Base-by-base conservation (phyloP, 495 filamentous ascomycete species). In the Letharia columbiana region DNA sequence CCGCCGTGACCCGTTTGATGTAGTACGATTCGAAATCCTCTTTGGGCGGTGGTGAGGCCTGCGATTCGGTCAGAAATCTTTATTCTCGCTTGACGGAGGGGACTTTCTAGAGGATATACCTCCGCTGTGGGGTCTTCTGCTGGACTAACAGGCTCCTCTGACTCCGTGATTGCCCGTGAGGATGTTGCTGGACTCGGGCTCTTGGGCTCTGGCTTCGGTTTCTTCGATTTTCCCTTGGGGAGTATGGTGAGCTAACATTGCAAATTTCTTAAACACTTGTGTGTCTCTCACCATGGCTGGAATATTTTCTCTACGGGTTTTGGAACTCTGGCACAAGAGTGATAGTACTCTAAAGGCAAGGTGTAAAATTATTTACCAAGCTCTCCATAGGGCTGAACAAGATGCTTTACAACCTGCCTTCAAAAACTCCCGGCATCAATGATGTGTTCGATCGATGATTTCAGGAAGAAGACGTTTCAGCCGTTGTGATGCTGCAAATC, bases 1-100 rank as follows among this genome's bases (percentile, higher is more conserved):
- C 87, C 13, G 77, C 74, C 9, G 89, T 88, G 23, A 86, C 76
- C 63, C 80, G 81, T 54, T 82, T 81, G 67, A 91, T 81, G 73
- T 91, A 91, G 73, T 81, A 86, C 39, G 81, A 77, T 20, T 83
- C 82, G 74, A 89, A 89, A 31, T 56, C 44, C 62, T 56, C 47
- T 28, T 39, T 39, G 28, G 45, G 37, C 12, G 64, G 50, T 5
- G 41, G 44, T 52, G 57, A 40, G 18, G 63, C 35, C 54, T 57
- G 33, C 54, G 33, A n/a, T 57, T 9, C 31, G 33, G 4, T 57
- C 17, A 57, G 54, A 4, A 57, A 20, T 33, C 31, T 37, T 1
- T 20, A 0, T 3, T 35, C 31, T 11, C 6, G 7, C 13, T 37
- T 37, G 33, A 57, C 17, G 15, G n/a, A n/a, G 17, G 17, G 18